These are phyloP conservation scores for Capsicum rhomboideum DNA, from an alignment of 257 asterid genomes.

Conservation along the genomic window DNA sequence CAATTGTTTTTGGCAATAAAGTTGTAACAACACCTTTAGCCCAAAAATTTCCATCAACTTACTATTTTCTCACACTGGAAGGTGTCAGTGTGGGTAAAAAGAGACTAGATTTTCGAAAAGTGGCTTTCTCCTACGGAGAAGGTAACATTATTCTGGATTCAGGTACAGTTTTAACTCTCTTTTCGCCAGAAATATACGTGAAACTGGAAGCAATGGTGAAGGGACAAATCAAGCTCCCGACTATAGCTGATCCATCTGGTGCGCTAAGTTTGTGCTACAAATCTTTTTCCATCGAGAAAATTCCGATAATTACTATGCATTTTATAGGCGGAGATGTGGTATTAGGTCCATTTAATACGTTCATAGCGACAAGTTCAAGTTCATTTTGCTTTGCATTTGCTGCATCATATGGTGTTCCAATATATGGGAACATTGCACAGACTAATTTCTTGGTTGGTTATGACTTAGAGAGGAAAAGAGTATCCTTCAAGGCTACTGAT, in stretches of 20 bases:
- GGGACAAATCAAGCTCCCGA: not conserved
- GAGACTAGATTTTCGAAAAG: constrained; percentile 3
- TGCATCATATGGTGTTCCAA: not conserved
- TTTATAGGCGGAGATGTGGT: constrained; percentile 53
- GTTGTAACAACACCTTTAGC: constrained; percentile 43
- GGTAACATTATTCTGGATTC: constrained; percentile 55
- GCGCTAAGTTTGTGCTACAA: constrained; percentile 31
- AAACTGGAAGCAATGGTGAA: constrained; percentile 11
- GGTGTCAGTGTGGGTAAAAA: constrained; percentile 39
- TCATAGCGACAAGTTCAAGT: constrained; percentile 11
- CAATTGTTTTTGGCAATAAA: constrained; percentile 18
- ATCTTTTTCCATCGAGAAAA: not conserved
- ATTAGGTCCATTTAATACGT: constrained; percentile 26
- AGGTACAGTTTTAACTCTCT: constrained; percentile 45
- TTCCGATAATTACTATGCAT: constrained; percentile 42
- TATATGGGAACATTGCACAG: constrained; percentile 34
- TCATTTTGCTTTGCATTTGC: constrained; percentile 40
- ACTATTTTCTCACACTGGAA: constrained; percentile 40
- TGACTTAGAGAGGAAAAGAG: not conserved
- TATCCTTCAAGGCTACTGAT: constrained; percentile 8
- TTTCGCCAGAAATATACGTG: constrained; percentile 15
- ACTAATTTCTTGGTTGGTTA: constrained; percentile 19
- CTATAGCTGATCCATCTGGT: constrained; percentile 18
- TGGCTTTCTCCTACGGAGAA: not conserved
- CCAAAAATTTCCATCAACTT: constrained; percentile 4